Base-by-base conservation (phyloP, 2,329 filamentous ascomycete genomes). In the Acephala macrosclerotiorum region DNA sequence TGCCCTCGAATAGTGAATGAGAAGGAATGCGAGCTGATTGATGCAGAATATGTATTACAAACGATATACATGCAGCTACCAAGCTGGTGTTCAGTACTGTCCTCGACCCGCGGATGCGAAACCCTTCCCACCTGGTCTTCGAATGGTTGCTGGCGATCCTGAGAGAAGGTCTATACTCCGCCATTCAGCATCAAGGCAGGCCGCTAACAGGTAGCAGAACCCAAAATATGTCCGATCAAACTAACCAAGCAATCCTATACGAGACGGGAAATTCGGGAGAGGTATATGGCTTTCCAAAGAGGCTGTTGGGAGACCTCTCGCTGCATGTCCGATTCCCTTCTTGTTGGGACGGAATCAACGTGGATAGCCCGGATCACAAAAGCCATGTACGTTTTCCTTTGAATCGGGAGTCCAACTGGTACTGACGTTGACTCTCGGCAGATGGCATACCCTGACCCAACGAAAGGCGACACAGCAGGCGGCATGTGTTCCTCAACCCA, bases 271-370 rank as follows among this genome's bases (percentile, higher is more conserved):
- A 47, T 36, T 40, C 14, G 12, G 29, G 42, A 26, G 47, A 61
- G 18, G 47, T 61, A 7, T 55, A 53, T 26, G 58, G 40, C 2
- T 61, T 58, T 53, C 61, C 51, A 42, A 58, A 36, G n/a, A 26
- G n/a, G 29, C 25, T 61, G 6, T 33, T 40, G 22, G 58, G 53
- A 18, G 53, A 53, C 8, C n/a, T 67, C 58, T 45, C 61, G 35
- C 40, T 40, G n/a, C 51, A 58, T 12, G 56, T 67, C 14, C 59
- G 53, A 20, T 72, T 72, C 47, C 70, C 69, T 1, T 71, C 70
- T 12, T 72, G 70, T 60, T 72, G 70, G 70, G 68, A 72, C 45
- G 70, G 70, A 8, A 36, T 63, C 25, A 68, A 72, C 38, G 57
- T 71, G 3, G 69, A 71, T 42, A 65, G 58, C 18, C 36, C 53